phyloP scores from a whole-genome alignment of 768 basidiomycete genomes.

The Rhizopogon rudus region DNA sequence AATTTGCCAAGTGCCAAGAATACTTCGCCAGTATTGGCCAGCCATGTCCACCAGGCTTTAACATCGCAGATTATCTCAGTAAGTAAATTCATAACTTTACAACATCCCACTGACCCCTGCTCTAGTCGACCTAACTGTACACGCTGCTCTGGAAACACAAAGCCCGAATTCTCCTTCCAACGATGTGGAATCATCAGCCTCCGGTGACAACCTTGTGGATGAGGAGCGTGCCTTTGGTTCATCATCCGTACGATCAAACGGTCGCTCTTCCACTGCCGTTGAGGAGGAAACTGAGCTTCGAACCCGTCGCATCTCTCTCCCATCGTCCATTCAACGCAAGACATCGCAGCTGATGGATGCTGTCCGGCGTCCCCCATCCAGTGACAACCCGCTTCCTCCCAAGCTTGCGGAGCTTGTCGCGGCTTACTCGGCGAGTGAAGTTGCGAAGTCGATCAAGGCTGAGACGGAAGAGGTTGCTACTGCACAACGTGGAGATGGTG shows the following conservation, averaged over 20 bases:
- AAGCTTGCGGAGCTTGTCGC: constrained; percentile 70
- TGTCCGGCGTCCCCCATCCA: constrained; percentile 32
- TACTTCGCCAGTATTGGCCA: constrained; percentile 79
- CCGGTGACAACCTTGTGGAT: constrained; percentile 48
- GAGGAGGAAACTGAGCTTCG: constrained; percentile 50
- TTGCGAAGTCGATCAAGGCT: constrained; percentile 54
- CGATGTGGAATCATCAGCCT: constrained; percentile 38
- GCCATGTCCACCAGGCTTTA: constrained; percentile 90
- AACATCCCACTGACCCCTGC: background rate
- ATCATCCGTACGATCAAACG: constrained; percentile 33
- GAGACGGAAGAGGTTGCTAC: constrained; percentile 50
- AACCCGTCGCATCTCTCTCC: constrained; percentile 39
- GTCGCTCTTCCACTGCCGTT: constrained; percentile 26
- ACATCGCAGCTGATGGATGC: constrained; percentile 69
- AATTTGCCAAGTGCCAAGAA: constrained; percentile 60
- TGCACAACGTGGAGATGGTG: constrained; percentile 13
- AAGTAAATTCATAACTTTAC: constrained; percentile 24
- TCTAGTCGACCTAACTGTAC: constrained; percentile 70
- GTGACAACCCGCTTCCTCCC: constrained; percentile 34
- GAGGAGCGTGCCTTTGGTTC: constrained; percentile 66
- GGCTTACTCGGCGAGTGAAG: constrained; percentile 61
- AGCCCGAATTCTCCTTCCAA: constrained; percentile 31
- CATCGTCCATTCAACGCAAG: constrained; percentile 60
- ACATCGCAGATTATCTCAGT: constrained; percentile 97
- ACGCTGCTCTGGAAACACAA: constrained; percentile 40